Base-by-base conservation (phyloP, 805 yeast species). In the Candida nemodendra region DNA sequence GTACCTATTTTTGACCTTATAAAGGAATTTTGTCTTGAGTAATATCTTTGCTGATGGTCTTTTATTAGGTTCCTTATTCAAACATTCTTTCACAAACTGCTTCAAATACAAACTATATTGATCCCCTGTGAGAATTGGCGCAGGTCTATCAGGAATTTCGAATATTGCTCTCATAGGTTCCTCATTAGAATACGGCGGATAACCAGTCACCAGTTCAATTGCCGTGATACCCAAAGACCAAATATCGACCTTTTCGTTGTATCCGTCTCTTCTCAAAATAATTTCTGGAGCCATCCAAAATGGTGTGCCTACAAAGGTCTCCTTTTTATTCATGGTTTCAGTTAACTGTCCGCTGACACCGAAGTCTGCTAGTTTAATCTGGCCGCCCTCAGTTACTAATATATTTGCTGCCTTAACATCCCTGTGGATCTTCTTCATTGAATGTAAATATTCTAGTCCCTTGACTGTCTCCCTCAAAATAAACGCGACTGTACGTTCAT, bases 251-350 rank as follows among this genome's bases (percentile, higher is more conserved):
- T 84, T 85, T 45, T 81, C 84, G 54, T 85, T 74, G 59, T 93
- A 89, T 1, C 93, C 95, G 8, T 64, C 59, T 31, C 52, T 44
- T 21, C 59, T 53, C 8, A 44, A 34, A 30, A 93, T 84, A n/a
- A 91, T 84, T 59, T 93, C 99, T 0, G 99, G 99, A 0, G 99
- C 99, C 98, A 91, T 90, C 97, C 97, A 90, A 61, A 78, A 87
- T 11, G 97, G 96, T 0, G 97, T 89, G 1, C 98, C 98, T 36
- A 89, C 96, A 69, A 90, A 82, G 0, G 96, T 86, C 38, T 76
- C 77, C 46, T 81, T 74, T 43, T 70, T 70, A 16, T 67, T 61
- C 36, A 60, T 61, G 1, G 83, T 72, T 30, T 69, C 62, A 15
- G 81, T 74, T 18, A 90, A 69, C 59, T 88, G 93, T 0, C 93